Evolutionary conservation across 2,329 filamentous ascomycete species (phyloP).

Genomic region (Ascomycota sp.): DNA sequence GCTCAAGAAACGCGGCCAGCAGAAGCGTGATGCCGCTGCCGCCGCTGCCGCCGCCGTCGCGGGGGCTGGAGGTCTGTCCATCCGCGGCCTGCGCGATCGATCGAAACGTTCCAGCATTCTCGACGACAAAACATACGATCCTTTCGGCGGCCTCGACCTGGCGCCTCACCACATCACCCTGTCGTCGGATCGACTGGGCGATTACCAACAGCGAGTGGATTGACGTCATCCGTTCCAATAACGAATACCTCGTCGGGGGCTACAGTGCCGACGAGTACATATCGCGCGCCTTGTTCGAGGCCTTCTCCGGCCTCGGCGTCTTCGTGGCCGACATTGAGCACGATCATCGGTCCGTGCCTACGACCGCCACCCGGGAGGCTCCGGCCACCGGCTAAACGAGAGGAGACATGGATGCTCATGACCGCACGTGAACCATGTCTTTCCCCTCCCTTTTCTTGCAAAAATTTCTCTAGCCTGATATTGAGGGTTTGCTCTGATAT

Average conservation of each 20-base stretch:
- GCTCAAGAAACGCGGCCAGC: slow-evolving; percentile 52
- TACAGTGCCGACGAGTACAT: slow-evolving; percentile 73
- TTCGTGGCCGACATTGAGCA: slow-evolving; percentile 63
- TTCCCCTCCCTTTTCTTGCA: too few species aligned
- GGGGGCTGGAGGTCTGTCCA: slow-evolving; percentile 28
- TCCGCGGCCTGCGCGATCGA: slow-evolving; percentile 61
- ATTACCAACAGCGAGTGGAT: slow-evolving; percentile 62
- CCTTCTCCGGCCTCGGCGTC: slow-evolving; percentile 74
- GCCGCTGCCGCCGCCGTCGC: slow-evolving; percentile 9
- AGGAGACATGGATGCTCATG: slow-evolving; percentile 3
- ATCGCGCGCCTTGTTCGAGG: slow-evolving; percentile 61
- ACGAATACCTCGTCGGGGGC: slow-evolving; percentile 52
- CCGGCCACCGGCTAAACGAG: slow-evolving; percentile 6
- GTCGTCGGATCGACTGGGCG: slow-evolving; percentile 22
- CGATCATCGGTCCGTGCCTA: slow-evolving; percentile 13
- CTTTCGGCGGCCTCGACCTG: slow-evolving; percentile 59
- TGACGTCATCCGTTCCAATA: slow-evolving; percentile 43
- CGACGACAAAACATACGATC: slow-evolving; percentile 63
- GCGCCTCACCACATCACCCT: slow-evolving; percentile 49
- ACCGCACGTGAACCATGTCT: too few species aligned
- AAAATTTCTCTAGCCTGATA: too few species aligned
- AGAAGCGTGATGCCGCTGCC: slow-evolving; percentile 13
- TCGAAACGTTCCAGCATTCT: slow-evolving; percentile 15
- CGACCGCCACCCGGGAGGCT: slow-evolving; percentile 15
- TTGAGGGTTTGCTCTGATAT: too few species aligned